Evolutionary conservation across 2,329 filamentous ascomycete genomes (phyloP), one percentile per base, ranked within the genome.

Genomic region (Ceratocystis lukuohia): DNA sequence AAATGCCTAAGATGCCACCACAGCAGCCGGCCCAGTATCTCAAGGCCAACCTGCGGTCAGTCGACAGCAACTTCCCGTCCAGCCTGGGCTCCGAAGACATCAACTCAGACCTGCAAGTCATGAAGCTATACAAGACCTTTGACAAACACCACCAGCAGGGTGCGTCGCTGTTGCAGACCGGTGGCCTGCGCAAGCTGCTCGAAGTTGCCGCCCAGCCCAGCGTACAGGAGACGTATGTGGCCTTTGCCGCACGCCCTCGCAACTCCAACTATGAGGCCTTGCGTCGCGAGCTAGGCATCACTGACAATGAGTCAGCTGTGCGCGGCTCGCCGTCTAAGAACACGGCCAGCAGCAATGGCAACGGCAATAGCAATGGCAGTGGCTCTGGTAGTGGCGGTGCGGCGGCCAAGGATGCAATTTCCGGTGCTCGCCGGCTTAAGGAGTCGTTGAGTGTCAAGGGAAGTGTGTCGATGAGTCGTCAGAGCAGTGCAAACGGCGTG

Each of bases 91-190:
- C 75, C 5, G 80, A 84, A 46, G 82, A 84, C 67, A 77, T 83
- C 56, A 74, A 75, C 41, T 80, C 80, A 6, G 84, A 85, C 64
- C 73, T 85, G 33, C 77, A 80, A 8, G 79, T 86, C 61, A 84
- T 87, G 76, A 80, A 80, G 45, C 78, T 81, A 68, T 80, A 83
- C 70, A 80, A 80, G 71, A 79, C 81, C 69, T 86, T 84, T 69
- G 80, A 82, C 71, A 75, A 77, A 66, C 74, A 74, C 3, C 78
- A 84, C 71, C 82, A 80, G 68, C 75, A 77, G 1, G 83, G 83
- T 1, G 77, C 82, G 41, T 82, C 83, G 66, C 77, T 85, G n/a
- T 80, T 83, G 67, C 75, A 77, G 4, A 76, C 79, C 53, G 80
- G 79, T 67, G 81, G 82, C 33, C 77, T 82, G 65, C 80, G 82